Evolutionary conservation across 2,329 filamentous ascomycete genomes (phyloP).

Genomic region (Paracamarosporium sp.): DNA sequence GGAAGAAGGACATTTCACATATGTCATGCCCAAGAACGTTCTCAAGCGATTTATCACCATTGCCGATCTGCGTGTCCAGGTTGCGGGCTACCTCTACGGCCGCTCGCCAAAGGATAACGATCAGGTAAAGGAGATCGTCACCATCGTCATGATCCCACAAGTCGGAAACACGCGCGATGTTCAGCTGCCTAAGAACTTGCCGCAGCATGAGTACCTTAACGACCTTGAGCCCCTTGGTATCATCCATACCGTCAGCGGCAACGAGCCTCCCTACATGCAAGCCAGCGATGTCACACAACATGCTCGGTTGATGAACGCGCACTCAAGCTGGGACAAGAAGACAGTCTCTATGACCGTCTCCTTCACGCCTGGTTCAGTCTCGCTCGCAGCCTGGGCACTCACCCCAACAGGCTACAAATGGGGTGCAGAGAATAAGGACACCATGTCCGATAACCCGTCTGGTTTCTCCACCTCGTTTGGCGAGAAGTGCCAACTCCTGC

Average conservation of each 20-base stretch:
- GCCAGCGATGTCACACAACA: constrained; percentile 94
- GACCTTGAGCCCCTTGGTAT: constrained; percentile 89
- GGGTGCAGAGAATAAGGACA: constrained; percentile 95
- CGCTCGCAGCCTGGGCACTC: constrained; percentile 89
- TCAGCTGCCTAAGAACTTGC: constrained; percentile 86
- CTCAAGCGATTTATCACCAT: constrained; percentile 98
- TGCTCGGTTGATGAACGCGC: constrained; percentile 83
- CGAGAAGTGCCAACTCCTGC: constrained; percentile 90
- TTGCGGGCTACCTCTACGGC: constrained; percentile 95
- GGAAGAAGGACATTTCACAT: constrained; percentile 86
- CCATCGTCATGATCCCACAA: constrained; percentile 97
- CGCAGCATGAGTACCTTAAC: constrained; percentile 88
- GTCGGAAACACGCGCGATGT: constrained; percentile 92
- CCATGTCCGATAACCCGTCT: constrained; percentile 87
- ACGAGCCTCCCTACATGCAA: constrained; percentile 96
- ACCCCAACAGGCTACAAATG: constrained; percentile 94
- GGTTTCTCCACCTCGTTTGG: constrained; percentile 93
- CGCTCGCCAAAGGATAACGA: constrained; percentile 91
- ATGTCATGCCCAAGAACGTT: constrained; percentile 99
- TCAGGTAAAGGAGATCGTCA: constrained; percentile 95
- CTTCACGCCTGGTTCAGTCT: constrained; percentile 96
- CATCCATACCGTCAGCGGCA: constrained; percentile 94
- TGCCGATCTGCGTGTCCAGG: constrained; percentile 93
- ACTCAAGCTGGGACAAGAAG: constrained; percentile 83
- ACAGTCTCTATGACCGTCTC: constrained; percentile 94